A percentile compares a stretch with the other conserved stretches of the same genome.
Conservation (phyloP, 306 rosid species). For the Dryas alaskensis region DNA sequence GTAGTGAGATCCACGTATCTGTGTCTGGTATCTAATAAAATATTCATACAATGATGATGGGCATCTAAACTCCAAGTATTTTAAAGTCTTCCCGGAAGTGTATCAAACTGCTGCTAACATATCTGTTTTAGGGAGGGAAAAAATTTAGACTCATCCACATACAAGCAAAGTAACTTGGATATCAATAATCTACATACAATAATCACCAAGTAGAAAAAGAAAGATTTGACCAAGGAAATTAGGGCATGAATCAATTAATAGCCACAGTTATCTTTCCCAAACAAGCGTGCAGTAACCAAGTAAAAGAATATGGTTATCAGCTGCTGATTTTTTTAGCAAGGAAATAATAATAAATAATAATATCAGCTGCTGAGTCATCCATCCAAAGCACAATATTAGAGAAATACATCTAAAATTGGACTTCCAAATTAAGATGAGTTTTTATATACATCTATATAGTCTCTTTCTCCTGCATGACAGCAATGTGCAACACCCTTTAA, state of each 20-base stretch:
- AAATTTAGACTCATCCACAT: not conserved
- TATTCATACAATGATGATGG: not conserved
- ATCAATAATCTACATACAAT: not conserved
- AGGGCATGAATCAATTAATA: not conserved
- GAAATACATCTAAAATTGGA: not conserved
- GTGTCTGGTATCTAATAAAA: not conserved
- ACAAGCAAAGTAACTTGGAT: not conserved
- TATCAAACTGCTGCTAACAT: not conserved
- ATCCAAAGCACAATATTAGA: not conserved
- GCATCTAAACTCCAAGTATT: slow-evolving; percentile 7
- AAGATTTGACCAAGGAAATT: not conserved
- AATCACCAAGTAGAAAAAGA: not conserved
- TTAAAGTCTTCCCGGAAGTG: slow-evolving; percentile 6
- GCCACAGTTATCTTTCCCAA: not conserved
- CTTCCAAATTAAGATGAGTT: not conserved
- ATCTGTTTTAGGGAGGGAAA: not conserved
- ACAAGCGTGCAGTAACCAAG: not conserved
- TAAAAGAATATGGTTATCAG: not conserved
- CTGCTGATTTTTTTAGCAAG: not conserved
- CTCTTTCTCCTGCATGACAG: not conserved
- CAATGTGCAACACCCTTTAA: not conserved
- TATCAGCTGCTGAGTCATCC: not conserved
- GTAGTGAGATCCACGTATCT: not conserved
- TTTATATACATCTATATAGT: not conserved
- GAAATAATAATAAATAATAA: too few species aligned